Conservation (phyloP, 202 grass and related monocot genomes). For the Eragrostis tef region DNA sequence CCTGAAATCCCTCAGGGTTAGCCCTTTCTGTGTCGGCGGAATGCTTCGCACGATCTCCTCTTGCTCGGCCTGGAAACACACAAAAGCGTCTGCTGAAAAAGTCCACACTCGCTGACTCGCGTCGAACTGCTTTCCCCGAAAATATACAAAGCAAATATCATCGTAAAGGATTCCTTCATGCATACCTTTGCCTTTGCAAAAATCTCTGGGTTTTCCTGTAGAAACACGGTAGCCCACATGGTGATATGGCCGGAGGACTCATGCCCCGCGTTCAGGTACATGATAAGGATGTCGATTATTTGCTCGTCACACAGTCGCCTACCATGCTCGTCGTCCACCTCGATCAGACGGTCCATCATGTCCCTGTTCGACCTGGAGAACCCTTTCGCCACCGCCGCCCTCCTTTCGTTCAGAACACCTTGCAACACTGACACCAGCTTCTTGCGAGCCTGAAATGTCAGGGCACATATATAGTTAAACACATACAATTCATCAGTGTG, state of each 20-base stretch:
- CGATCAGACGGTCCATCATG: constrained; percentile 84
- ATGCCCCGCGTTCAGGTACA: constrained; percentile 93
- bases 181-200: constrained; percentile 56
- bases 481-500: too few species aligned
- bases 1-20: constrained; percentile 68
- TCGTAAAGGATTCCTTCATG: too few species aligned
- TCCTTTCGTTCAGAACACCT: constrained; percentile 56
- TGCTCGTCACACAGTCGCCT: constrained; percentile 66
- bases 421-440: constrained; percentile 65
- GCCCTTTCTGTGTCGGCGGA: constrained; percentile 59
- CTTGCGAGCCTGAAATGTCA: constrained; percentile 44
- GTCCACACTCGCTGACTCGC: too few species aligned
- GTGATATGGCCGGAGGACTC: constrained; percentile 90
- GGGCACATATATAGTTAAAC: too few species aligned
- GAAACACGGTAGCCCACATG: constrained; percentile 88
- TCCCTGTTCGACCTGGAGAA: constrained; percentile 14
- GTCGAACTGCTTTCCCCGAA: too few species aligned
- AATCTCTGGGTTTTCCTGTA: constrained; percentile 77
- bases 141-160: too few species aligned
- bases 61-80: constrained; percentile 64
- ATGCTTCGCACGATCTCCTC: constrained; percentile 72
- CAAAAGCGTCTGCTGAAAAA: too few species aligned
- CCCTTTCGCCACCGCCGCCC: constrained; percentile 10
- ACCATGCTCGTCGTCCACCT: constrained; percentile 63
- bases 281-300: constrained; percentile 79